Percentiles rank a stretch among this genome's conserved stretches.
Conservation (phyloP, 768 basidiomycete genomes). For the Mycena crocata region DNA sequence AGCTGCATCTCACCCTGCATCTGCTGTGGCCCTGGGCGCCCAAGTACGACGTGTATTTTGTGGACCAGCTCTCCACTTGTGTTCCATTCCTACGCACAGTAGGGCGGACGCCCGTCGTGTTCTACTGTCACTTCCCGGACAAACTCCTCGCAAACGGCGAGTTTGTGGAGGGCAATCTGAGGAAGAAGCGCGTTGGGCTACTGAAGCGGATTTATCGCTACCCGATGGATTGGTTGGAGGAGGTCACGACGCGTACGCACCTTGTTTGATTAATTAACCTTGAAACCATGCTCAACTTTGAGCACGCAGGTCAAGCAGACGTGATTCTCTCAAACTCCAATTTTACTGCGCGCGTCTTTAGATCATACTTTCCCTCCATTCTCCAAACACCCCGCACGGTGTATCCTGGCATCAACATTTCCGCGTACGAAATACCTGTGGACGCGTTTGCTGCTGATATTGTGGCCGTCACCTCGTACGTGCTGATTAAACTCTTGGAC, state of each 20-base stretch:
- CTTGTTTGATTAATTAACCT: background rate
- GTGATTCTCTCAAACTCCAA: slow-evolving; percentile 91
- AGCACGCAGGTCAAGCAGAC: slow-evolving; percentile 81
- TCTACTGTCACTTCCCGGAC: slow-evolving; percentile 99
- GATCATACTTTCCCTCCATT: slow-evolving; percentile 79
- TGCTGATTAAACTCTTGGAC: slow-evolving; percentile 7
- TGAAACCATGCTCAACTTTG: slow-evolving; percentile 10
- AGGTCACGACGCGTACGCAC: slow-evolving; percentile 84
- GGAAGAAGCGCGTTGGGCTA: slow-evolving; percentile 54
- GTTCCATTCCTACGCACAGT: slow-evolving; percentile 82
- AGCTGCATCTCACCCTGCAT: slow-evolving; percentile 81
- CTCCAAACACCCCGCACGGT: slow-evolving; percentile 74
- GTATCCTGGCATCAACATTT: slow-evolving; percentile 94
- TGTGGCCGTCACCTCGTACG: slow-evolving; percentile 68
- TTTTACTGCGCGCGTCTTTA: slow-evolving; percentile 89
- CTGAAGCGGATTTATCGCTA: slow-evolving; percentile 84
- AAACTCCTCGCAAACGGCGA: slow-evolving; percentile 86
- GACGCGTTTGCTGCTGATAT: slow-evolving; percentile 63
- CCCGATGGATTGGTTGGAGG: slow-evolving; percentile 93
- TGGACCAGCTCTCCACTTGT: slow-evolving; percentile 95
- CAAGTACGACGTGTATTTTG: slow-evolving; percentile 87
- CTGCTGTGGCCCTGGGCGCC: slow-evolving; percentile 65
- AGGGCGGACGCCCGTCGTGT: slow-evolving; percentile 84
- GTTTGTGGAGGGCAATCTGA: slow-evolving; percentile 65
- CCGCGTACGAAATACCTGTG: slow-evolving; percentile 69